Percentiles rank a stretch among this genome's conserved stretches.
Evolutionary conservation across 257 asterid species (phyloP).

Genomic region (Salvia rosmarinus): DNA sequence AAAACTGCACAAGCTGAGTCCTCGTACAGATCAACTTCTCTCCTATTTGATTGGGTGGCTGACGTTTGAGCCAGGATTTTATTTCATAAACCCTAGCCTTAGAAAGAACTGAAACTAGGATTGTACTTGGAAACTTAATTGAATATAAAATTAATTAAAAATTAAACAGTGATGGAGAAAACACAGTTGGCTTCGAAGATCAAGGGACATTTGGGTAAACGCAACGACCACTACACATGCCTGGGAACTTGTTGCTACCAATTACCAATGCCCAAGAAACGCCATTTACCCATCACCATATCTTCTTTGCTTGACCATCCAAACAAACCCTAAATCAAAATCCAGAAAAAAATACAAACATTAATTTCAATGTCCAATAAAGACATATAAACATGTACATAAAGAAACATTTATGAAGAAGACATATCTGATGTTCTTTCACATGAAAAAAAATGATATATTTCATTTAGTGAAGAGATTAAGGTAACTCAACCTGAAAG

Average conservation of each 20-base stretch:
- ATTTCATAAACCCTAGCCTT: background rate
- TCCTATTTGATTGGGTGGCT: no score
- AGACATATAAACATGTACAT: background rate
- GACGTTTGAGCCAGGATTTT: no score
- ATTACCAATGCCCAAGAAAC: constrained; percentile 45
- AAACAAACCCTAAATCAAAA: constrained; percentile 50
- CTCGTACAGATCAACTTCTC: no score
- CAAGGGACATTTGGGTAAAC: constrained; percentile 47
- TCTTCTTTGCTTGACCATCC: background rate
- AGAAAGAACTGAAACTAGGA: background rate
- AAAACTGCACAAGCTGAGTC: no score
- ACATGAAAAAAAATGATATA: no score
- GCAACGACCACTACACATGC: constrained; percentile 36
- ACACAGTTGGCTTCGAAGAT: constrained; percentile 31
- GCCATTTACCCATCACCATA: constrained; percentile 16
- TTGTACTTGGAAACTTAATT: background rate
- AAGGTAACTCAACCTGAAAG: background rate
- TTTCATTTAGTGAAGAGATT: background rate
- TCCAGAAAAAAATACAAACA: background rate
- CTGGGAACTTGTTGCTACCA: constrained; percentile 68
- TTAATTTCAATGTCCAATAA: no score
- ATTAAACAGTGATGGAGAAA: background rate
- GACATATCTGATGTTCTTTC: no score
- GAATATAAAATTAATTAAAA: background rate
- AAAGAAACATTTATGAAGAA: background rate